Evolutionary conservation across 129 eudicot species (phyloP).

Genomic region (Chrysanthemum seticuspe): DNA sequence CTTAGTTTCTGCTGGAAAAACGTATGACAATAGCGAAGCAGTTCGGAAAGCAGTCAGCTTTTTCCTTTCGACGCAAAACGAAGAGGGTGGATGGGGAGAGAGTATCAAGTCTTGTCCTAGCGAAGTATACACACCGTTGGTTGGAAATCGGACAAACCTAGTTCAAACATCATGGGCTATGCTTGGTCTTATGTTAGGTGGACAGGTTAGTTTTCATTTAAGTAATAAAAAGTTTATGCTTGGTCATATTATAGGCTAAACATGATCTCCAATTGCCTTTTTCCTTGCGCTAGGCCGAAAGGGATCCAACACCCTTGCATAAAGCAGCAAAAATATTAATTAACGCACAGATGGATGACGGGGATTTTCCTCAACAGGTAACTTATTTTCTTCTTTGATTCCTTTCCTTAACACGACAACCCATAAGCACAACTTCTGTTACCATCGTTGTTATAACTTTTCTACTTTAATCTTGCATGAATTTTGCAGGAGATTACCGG

Average conservation of each 20-base stretch:
- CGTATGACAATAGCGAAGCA: constrained; percentile 38
- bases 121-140: constrained; percentile 44
- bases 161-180: constrained; percentile 49
- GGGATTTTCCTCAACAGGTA: constrained; percentile 52
- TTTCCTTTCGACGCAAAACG: constrained; percentile 41
- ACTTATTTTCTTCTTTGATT: background rate
- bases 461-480: background rate
- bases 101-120: constrained; percentile 52
- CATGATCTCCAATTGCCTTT: background rate
- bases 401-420: background rate
- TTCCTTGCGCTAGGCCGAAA: constrained; percentile 29
- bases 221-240: constrained; percentile 5
- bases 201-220: constrained; percentile 32
- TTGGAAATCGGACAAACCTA: constrained; percentile 32
- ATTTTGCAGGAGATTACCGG: constrained; percentile 37
- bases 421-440: background rate
- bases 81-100: constrained; percentile 75
- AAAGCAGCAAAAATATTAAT: constrained; percentile 45
- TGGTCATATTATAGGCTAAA: background rate
- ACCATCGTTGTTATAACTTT: background rate
- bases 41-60: constrained; percentile 45
- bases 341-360: constrained; percentile 40
- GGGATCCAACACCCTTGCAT: constrained; percentile 44
- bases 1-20: constrained; percentile 44
- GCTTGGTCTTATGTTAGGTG: constrained; percentile 42